Conservation (phyloP, 768 basidiomycete species). For the Krasilnikovozyma curviuscula region DNA sequence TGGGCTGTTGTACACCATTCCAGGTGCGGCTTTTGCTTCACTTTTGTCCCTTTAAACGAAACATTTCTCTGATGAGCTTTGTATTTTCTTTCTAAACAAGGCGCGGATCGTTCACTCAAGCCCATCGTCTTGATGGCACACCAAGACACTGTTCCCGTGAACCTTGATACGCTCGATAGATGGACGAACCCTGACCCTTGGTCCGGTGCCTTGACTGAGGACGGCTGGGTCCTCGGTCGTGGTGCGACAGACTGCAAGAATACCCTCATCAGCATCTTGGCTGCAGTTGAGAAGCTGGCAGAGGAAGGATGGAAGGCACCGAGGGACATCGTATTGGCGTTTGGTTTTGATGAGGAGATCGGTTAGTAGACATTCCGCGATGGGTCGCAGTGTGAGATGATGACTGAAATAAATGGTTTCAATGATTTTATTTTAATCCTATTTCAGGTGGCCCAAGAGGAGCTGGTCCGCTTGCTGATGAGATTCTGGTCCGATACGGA, state of each 20-base stretch:
- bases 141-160: slow-evolving; percentile 6
- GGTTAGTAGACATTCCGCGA: too few relatives aligned
- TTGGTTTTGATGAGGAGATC: slow-evolving; percentile 57
- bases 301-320: slow-evolving; percentile 44
- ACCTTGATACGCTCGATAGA: neutral
- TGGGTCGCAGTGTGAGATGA: neutral
- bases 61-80: neutral
- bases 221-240: slow-evolving; percentile 45
- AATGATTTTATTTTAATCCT: neutral
- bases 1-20: slow-evolving; percentile 5
- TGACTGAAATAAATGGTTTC: neutral
- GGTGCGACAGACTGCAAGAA: slow-evolving; percentile 60
- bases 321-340: slow-evolving; percentile 28
- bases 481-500: slow-evolving; percentile 46
- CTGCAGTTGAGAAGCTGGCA: slow-evolving; percentile 45
- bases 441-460: slow-evolving; percentile 14
- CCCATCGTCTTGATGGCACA: slow-evolving; percentile 8
- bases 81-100: neutral
- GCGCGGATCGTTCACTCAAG: neutral
- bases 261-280: slow-evolving; percentile 32
- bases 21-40: neutral
- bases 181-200: slow-evolving; percentile 10
- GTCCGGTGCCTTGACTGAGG: neutral
- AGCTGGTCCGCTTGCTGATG: slow-evolving; percentile 28
- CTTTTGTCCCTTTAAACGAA: neutral